These are phyloP conservation scores for Exophiala aquamarina DNA, from an alignment of 2,329 filamentous ascomycete species.

Conservation along the genomic window DNA sequence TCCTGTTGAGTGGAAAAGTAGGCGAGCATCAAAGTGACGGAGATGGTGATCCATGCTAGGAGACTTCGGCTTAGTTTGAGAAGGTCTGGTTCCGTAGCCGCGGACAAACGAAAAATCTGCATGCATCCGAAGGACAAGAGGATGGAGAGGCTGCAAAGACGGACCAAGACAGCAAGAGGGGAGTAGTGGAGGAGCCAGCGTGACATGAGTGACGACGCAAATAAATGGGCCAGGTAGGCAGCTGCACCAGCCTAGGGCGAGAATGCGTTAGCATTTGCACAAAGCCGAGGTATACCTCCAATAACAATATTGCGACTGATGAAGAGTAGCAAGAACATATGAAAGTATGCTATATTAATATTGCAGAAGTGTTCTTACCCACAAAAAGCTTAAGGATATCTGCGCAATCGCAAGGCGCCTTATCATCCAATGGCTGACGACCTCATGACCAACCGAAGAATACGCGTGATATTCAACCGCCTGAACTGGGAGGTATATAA, in stretches of 20 bases:
- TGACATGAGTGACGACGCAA: slow-evolving; percentile 28
- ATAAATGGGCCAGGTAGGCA: slow-evolving; percentile 28
- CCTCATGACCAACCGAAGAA: slow-evolving; percentile 40
- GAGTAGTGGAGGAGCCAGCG: slow-evolving; percentile 77
- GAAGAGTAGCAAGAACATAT: background rate
- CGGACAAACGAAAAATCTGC: slow-evolving; percentile 24
- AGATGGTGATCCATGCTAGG: slow-evolving; percentile 25
- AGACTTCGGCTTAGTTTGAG: slow-evolving; percentile 24
- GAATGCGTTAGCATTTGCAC: background rate
- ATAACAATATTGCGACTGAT: background rate
- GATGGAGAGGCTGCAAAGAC: slow-evolving; percentile 49
- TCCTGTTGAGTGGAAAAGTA: slow-evolving; percentile 29
- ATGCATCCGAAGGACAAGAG: slow-evolving; percentile 25
- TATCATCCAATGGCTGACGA: slow-evolving; percentile 38
- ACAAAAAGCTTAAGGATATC: slow-evolving; percentile 28
- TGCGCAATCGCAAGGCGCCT: slow-evolving; percentile 21
- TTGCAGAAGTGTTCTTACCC: slow-evolving; percentile 54
- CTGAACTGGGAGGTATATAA: slow-evolving; percentile 43
- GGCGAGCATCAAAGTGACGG: slow-evolving; percentile 22
- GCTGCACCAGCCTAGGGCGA: slow-evolving; percentile 22
- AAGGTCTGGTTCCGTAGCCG: slow-evolving; percentile 23
- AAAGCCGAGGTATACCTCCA: background rate
- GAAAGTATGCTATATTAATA: slow-evolving; percentile 59
- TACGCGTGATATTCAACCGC: slow-evolving; percentile 39
- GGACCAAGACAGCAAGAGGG: slow-evolving; percentile 72